Evolutionary conservation across 352 stramenopile genomes (phyloP).

Genomic region (Pythium aristosporum): DNA sequence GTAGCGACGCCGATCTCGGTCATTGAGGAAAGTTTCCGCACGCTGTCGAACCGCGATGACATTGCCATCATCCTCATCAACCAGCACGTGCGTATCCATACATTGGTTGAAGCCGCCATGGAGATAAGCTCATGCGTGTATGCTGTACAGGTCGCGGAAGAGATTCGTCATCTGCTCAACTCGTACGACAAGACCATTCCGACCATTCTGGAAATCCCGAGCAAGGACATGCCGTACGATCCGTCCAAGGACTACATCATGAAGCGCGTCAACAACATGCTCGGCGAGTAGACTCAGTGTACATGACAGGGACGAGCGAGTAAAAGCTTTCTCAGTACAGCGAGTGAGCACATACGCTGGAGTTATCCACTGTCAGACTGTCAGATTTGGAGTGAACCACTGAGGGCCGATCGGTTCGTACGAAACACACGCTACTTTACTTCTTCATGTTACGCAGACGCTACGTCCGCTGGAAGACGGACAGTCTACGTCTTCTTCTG

Average conservation of each 20-base stretch:
- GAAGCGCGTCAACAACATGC: constrained; percentile 95
- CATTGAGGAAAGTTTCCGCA: constrained; percentile 93
- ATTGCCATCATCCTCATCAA: constrained; percentile 99
- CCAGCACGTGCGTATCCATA: constrained; percentile 85
- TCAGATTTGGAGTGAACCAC: not conserved
- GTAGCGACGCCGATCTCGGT: constrained; percentile 83
- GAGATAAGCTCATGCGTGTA: not conserved
- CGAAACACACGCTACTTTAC: not conserved
- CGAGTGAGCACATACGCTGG: not conserved
- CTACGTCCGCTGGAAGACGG: no score
- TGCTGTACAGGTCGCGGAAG: constrained; percentile 87
- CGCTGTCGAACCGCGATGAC: constrained; percentile 93
- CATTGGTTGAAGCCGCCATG: not conserved
- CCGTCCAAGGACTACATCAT: constrained; percentile 99
- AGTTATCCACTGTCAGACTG: no score
- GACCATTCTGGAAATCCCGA: constrained; percentile 98
- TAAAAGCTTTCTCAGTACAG: not conserved
- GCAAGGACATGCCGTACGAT: constrained; percentile 95
- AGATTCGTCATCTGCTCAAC: constrained; percentile 98
- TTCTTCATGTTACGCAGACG: no score
- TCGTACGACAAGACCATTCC: constrained; percentile 98
- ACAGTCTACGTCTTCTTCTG: constrained; percentile 41
- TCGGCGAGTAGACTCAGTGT: constrained; percentile 52
- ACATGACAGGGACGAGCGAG: not conserved
- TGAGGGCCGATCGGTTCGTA: not conserved